Evolutionary conservation across 441 rosid species (phyloP).

Genomic region (Codiaeum variegatum): DNA sequence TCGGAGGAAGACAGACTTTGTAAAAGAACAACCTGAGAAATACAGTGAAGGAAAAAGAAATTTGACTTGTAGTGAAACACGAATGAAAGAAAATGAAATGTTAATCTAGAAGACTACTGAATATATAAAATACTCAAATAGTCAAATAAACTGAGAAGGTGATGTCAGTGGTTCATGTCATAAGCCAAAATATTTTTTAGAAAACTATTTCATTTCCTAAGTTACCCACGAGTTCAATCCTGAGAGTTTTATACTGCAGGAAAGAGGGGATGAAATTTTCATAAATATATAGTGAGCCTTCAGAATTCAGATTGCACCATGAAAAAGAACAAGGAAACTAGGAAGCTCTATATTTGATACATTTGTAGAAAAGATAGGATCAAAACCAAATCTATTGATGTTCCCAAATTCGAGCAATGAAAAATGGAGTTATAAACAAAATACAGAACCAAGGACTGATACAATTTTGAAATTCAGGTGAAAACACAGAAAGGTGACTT

Average conservation of each 20-base stretch:
- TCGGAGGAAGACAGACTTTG: constrained; percentile 6
- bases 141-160: background rate
- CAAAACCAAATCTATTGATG: too few relatives aligned
- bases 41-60: background rate
- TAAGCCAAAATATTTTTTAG: background rate
- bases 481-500: constrained; percentile 23
- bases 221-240: background rate
- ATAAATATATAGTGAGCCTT: background rate
- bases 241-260: background rate
- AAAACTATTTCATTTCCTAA: background rate
- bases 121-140: background rate
- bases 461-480: background rate
- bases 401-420: background rate
- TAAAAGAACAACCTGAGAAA: background rate
- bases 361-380: too few relatives aligned
- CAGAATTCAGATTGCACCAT: background rate
- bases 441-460: background rate
- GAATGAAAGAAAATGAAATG: background rate
- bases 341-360: background rate
- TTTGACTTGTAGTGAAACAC: background rate
- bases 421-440: background rate
- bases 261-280: background rate
- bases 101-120: background rate
- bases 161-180: background rate
- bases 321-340: background rate